These are phyloP conservation scores for Fusarium transvaalense DNA, from an alignment of 2,329 filamentous ascomycete genomes.

Conservation along the genomic window DNA sequence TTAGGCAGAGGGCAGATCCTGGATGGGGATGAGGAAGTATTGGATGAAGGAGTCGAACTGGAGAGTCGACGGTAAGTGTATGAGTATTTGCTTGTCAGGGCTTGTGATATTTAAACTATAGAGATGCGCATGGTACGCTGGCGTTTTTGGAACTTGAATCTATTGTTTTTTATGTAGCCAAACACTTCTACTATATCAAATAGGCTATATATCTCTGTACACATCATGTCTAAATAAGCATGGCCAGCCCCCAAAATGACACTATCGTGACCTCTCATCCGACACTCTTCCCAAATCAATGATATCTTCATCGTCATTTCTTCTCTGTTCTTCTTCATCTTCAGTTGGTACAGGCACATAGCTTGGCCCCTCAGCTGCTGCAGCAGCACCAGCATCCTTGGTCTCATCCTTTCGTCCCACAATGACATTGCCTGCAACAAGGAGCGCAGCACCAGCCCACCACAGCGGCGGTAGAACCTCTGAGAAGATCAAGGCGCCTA, in stretches of 20 bases:
- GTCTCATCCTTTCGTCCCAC: slow-evolving; percentile 77
- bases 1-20: slow-evolving; percentile 61
- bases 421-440: slow-evolving; percentile 83
- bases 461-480: slow-evolving; percentile 79
- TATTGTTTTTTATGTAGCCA: slow-evolving; percentile 19
- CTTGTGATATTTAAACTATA: slow-evolving; percentile 24
- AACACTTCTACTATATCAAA: neutral
- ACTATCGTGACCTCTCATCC: slow-evolving; percentile 38
- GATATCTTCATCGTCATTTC: slow-evolving; percentile 53
- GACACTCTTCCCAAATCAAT: slow-evolving; percentile 51
- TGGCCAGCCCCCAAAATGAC: neutral
- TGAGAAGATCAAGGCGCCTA: slow-evolving; percentile 77
- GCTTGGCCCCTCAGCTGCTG: slow-evolving; percentile 44
- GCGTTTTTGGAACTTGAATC: slow-evolving; percentile 42
- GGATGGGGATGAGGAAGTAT: slow-evolving; percentile 58
- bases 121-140: slow-evolving; percentile 37
- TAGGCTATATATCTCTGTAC: neutral
- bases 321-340: slow-evolving; percentile 39
- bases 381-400: slow-evolving; percentile 40
- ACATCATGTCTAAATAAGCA: neutral
- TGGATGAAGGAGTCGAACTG: slow-evolving; percentile 59
- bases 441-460: slow-evolving; percentile 79
- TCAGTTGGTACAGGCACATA: slow-evolving; percentile 50
- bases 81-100: slow-evolving; percentile 9
- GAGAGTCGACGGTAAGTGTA: slow-evolving; percentile 52